Conservation (phyloP, 805 yeast genomes). For the Wickerhamiella lipophila region DNA sequence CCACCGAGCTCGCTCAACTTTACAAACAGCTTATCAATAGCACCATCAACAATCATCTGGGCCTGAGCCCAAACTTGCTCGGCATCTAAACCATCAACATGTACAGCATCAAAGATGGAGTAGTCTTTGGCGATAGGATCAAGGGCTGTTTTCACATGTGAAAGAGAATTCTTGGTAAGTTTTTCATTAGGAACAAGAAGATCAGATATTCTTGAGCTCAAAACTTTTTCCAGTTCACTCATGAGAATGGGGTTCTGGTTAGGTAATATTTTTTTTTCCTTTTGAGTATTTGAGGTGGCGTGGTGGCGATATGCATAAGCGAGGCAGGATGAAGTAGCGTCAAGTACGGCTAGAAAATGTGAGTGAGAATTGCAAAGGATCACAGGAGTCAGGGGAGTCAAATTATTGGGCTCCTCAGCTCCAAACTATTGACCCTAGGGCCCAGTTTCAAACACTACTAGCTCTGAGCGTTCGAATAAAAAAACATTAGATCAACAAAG, state of each 20-base stretch:
- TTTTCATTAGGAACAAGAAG: conserved; percentile 14
- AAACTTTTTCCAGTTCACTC: background rate
- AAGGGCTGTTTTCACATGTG: conserved; percentile 34
- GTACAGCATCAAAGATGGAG: conserved; percentile 67
- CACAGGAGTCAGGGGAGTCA: background rate
- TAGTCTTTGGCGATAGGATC: conserved; percentile 44
- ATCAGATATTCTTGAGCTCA: conserved; percentile 12
- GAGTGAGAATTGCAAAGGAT: no score
- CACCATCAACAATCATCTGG: conserved; percentile 69
- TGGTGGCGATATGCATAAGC: background rate
- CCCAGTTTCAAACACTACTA: no score
- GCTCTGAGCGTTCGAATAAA: no score
- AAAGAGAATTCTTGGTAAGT: conserved; percentile 21
- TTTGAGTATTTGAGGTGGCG: background rate
- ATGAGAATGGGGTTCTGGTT: background rate
- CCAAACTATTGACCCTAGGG: background rate
- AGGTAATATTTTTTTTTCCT: background rate
- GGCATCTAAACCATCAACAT: conserved; percentile 76
- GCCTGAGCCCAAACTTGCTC: conserved; percentile 91
- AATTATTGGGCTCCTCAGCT: background rate
- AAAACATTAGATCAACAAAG: background rate
- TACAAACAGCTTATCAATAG: conserved; percentile 49
- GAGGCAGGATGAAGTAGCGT: no score
- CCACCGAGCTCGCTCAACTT: conserved; percentile 26
- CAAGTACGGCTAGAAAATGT: no score